Conservation (phyloP, 1,139 yeast species). For the Taphrina populina region DNA sequence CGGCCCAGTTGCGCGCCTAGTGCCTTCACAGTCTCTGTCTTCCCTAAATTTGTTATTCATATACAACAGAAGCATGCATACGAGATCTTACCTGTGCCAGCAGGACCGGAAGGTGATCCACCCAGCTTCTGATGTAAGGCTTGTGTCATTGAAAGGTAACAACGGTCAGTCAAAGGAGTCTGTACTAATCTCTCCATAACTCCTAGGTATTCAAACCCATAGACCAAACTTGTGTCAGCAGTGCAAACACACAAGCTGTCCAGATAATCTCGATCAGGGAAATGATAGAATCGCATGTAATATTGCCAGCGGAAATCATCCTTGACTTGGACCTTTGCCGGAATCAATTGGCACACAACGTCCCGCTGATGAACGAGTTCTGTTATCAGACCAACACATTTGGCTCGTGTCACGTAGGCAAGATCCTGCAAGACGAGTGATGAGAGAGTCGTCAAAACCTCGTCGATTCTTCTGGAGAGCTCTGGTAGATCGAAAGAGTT, state of each 20-base stretch:
- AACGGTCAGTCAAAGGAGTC: slow-evolving; percentile 68
- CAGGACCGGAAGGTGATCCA: slow-evolving; percentile 95
- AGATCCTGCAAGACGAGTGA: slow-evolving; percentile 44
- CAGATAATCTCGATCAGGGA: too few relatives aligned
- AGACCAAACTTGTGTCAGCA: slow-evolving; percentile 54
- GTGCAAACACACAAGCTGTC: slow-evolving; percentile 55
- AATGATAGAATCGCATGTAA: slow-evolving; percentile 50
- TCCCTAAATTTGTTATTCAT: slow-evolving; percentile 12
- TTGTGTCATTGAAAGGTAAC: slow-evolving; percentile 69
- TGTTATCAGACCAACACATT: slow-evolving; percentile 60
- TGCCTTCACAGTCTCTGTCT: slow-evolving; percentile 87
- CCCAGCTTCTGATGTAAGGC: slow-evolving; percentile 74
- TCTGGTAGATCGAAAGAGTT: slow-evolving; percentile 32
- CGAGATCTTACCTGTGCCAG: slow-evolving; percentile 79
- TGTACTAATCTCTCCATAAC: slow-evolving; percentile 69
- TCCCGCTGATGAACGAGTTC: slow-evolving; percentile 66
- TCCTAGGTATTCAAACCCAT: slow-evolving; percentile 86
- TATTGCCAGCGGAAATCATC: slow-evolving; percentile 53
- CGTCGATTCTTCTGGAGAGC: slow-evolving; percentile 34
- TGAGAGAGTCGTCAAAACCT: slow-evolving; percentile 44
- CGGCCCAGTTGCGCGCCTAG: slow-evolving; percentile 77
- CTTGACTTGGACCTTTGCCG: slow-evolving; percentile 37
- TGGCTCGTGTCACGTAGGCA: slow-evolving; percentile 48
- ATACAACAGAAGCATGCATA: too few relatives aligned
- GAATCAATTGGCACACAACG: slow-evolving; percentile 45